Base-by-base conservation (phyloP, 169 alveolate genomes). In the Plasmodium chabaudi region DNA sequence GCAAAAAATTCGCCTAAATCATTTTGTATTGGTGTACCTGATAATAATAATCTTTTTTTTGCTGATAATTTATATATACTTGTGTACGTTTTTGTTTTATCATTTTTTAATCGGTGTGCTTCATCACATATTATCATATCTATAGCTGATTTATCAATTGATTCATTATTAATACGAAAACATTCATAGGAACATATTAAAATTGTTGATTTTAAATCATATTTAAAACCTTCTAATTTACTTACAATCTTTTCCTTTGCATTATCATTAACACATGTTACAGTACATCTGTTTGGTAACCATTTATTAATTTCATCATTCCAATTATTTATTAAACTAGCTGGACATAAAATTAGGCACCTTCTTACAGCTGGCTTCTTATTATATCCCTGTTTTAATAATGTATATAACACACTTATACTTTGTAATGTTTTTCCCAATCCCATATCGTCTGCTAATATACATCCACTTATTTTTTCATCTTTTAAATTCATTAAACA, bases 101-200 rank as follows among this genome's bases (percentile, higher is more conserved):
- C 98, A 69, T 98, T 98, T 88, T 98, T 98, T 64, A 98, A 93
- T 51, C 97, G 95, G 79, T 98, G 99, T 15, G 99, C 99, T 88
- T 98, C 99, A 87, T 98, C 99, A 82, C 99, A 97, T 44, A 98
- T 96, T 42, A 98, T 87, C 75, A 97, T 93, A 87, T 97, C 99
- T 71, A 96, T 95, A n/a, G 98, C 97, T 10, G 95, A 96, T 42
- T 97, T 97, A 21, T 96, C 96, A 19, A 97, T 89, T 12, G 87
- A 84, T 13, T 92, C 93, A 13, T 89, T 95, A 84, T 97, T 97
- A 73, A 91, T 94, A 53, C 98, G 93, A 92, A 97, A 97, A 27
- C 98, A 94, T 72, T 97, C 99, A 88, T 97, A 97, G 27, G 98
- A 94, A 13, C 98, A 94, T 9, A 97, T 94, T n/a, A 97, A 74